Evolutionary conservation across 2,329 filamentous ascomycete species (phyloP).

Genomic region (Colletotrichum sp.): DNA sequence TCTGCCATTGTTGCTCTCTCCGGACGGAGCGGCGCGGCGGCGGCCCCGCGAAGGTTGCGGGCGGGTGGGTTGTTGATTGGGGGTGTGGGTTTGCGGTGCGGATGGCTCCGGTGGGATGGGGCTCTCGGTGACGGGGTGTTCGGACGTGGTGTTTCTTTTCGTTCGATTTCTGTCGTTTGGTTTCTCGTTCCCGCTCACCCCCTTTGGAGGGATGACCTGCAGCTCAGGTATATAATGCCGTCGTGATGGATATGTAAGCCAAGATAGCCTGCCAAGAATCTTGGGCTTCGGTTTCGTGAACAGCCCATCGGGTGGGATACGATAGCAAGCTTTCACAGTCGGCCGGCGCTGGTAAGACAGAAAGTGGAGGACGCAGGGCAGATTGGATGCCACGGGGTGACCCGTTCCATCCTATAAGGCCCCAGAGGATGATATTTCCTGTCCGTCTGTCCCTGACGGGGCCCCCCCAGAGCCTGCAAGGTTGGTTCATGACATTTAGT

Average conservation of each 20-base stretch:
- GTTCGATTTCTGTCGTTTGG: not conserved
- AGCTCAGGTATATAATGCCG: not conserved
- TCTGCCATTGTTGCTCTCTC: not conserved
- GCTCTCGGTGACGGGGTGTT: not conserved
- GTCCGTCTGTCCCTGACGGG: not conserved
- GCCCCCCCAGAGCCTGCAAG: not conserved
- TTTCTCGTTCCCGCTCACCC: not conserved
- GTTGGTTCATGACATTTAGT: not conserved
- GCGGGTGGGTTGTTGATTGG: not conserved
- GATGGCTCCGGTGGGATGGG: not conserved
- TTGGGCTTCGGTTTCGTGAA: not conserved
- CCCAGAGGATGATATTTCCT: not conserved
- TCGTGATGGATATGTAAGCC: not conserved
- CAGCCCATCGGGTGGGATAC: not conserved
- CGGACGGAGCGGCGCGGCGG: not conserved
- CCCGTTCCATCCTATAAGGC: not conserved
- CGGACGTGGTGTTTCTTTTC: not conserved
- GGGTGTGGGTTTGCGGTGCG: not conserved
- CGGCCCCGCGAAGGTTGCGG: not conserved
- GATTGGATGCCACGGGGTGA: not conserved
- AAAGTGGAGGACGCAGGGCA: rapidly evolving
- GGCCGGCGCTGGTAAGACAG: not conserved
- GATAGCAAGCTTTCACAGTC: not conserved
- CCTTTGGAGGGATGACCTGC: not conserved
- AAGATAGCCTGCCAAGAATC: not conserved